Percentiles rank a stretch among this genome's conserved stretches.
Conservation (phyloP, 1,284 basidiomycete genomes). For the Moesziomyces parantarcticus region DNA sequence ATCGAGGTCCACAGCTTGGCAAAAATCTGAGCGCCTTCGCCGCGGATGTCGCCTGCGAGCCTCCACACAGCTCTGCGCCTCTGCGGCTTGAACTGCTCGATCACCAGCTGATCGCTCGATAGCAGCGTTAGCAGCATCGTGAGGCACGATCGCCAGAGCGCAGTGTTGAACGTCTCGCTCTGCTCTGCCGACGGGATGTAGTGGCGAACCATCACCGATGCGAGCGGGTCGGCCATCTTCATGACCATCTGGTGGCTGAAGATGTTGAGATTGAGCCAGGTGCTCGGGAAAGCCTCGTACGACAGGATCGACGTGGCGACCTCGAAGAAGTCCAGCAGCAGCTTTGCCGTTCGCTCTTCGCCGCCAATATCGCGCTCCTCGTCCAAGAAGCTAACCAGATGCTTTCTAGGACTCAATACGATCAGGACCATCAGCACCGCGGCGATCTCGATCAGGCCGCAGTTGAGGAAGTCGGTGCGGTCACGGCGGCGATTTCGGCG, state of each 20-base stretch:
- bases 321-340: constrained; percentile 83
- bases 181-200: constrained; percentile 79
- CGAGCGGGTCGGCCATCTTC: constrained; percentile 86
- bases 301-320: constrained; percentile 84
- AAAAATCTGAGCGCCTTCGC: constrained; percentile 88
- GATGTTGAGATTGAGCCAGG: constrained; percentile 92
- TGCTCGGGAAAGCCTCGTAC: constrained; percentile 87
- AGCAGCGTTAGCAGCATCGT: constrained; percentile 84
- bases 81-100: constrained; percentile 92
- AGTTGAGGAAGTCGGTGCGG: constrained; percentile 73
- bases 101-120: constrained; percentile 88
- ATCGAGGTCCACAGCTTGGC: constrained; percentile 87
- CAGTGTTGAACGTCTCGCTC: constrained; percentile 78
- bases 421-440: constrained; percentile 86
- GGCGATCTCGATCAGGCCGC: constrained; percentile 85
- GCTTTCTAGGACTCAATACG: constrained; percentile 80
- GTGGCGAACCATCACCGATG: constrained; percentile 79
- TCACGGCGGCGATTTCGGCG: constrained; percentile 42
- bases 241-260: constrained; percentile 87
- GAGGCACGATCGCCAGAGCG: constrained; percentile 84
- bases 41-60: constrained; percentile 90
- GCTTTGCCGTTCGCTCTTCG: constrained; percentile 71
- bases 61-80: constrained; percentile 95
- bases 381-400: constrained; percentile 80
- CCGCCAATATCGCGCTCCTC: constrained; percentile 62